Conservation (phyloP, 768 basidiomycete genomes). For the Cyathus striatus region DNA sequence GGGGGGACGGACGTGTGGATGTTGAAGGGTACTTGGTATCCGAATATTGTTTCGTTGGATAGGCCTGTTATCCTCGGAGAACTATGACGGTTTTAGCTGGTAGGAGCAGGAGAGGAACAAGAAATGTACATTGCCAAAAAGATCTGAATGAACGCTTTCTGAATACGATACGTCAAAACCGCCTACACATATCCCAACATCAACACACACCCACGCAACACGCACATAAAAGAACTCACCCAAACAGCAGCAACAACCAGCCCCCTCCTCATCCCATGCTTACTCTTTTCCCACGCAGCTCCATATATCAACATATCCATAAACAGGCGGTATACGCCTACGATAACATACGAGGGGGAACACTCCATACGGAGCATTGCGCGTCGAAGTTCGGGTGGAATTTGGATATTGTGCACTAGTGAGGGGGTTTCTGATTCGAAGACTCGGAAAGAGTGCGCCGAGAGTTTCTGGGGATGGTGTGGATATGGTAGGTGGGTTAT, state of each 20-base stretch:
- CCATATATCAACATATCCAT: constrained; percentile 65
- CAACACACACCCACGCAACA: too few relatives aligned
- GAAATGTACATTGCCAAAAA: constrained; percentile 61
- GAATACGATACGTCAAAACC: constrained; percentile 61
- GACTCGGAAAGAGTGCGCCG: constrained; percentile 23
- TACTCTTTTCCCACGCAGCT: constrained; percentile 85
- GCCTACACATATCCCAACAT: constrained; percentile 36
- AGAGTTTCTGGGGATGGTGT: constrained; percentile 20
- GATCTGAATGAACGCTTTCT: constrained; percentile 57
- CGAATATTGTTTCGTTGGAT: constrained; percentile 59
- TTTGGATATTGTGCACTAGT: too few relatives aligned
- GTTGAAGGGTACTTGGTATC: constrained; percentile 59
- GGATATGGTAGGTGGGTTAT: too few relatives aligned
- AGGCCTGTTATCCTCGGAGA: constrained; percentile 62
- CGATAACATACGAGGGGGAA: constrained; percentile 78
- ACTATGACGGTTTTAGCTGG: constrained; percentile 24
- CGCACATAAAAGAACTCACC: constrained; percentile 42
- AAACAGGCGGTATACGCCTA: constrained; percentile 78
- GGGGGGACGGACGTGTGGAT: constrained; percentile 72
- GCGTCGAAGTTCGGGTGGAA: constrained; percentile 44
- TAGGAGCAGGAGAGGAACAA: neutral
- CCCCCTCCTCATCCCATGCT: constrained; percentile 70
- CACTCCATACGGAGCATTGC: constrained; percentile 63
- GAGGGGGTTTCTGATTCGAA: constrained; percentile 16
- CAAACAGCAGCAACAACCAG: constrained; percentile 62